Evolutionary conservation across 2,329 filamentous ascomycete species (phyloP).

Genomic region (Colletotrichum tabaci): DNA sequence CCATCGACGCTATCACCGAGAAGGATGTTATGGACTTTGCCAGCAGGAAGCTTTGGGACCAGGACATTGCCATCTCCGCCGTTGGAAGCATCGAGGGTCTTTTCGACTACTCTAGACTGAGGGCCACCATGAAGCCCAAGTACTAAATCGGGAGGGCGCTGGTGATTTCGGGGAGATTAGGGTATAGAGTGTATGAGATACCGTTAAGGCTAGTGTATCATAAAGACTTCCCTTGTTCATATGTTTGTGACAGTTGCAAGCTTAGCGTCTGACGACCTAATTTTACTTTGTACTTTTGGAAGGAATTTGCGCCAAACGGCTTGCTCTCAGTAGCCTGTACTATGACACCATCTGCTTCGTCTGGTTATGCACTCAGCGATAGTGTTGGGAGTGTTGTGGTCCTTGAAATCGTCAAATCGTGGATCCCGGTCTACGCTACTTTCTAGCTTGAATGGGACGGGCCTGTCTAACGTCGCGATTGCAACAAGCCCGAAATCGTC

Average conservation of each 20-base stretch:
- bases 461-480: not conserved
- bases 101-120: conserved; percentile 83
- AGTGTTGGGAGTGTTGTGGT: no score
- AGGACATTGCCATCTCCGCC: conserved; percentile 93
- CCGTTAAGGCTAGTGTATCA: conserved; percentile 69
- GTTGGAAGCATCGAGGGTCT: conserved; percentile 93
- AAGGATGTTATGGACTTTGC: conserved; percentile 99
- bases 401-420: not conserved
- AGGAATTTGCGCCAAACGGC: not conserved
- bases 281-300: conserved; percentile 35
- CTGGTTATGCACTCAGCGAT: no score
- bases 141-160: conserved; percentile 57
- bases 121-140: conserved; percentile 91
- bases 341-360: not conserved
- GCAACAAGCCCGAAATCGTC: not conserved
- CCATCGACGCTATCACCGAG: conserved; percentile 89
- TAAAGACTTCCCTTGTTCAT: conserved; percentile 56
- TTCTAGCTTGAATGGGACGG: not conserved
- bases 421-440: no score
- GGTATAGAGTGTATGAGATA: conserved; percentile 72
- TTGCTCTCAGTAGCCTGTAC: not conserved
- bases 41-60: conserved; percentile 95
- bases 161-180: conserved; percentile 54
- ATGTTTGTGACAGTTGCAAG: conserved; percentile 40
- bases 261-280: conserved; percentile 39